Evolutionary conservation across 2,329 filamentous ascomycete species (phyloP).

Genomic region (Uncinocarpus reesii): DNA sequence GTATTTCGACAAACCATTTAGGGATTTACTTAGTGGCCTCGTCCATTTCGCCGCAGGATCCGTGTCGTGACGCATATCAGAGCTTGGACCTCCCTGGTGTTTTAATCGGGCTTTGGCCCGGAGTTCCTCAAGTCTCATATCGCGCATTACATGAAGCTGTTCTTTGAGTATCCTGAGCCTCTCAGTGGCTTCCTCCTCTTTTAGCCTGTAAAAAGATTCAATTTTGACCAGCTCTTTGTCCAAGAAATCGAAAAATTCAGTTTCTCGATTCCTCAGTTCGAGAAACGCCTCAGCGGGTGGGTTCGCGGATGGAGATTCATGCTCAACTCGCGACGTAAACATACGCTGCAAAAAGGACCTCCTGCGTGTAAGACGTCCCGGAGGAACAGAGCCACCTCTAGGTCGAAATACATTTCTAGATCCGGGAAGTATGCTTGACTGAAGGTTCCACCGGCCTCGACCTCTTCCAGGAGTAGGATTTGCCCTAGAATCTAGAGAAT

Average conservation of each 20-base stretch:
- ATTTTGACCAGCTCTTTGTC: slow-evolving; percentile 83
- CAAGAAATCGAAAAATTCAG: slow-evolving; percentile 79
- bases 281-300: slow-evolving; percentile 48
- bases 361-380: slow-evolving; percentile 23
- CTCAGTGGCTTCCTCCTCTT: slow-evolving; percentile 73
- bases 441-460: not conserved
- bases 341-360: slow-evolving; percentile 32
- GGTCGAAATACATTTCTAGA: slow-evolving; percentile 17
- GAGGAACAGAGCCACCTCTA: slow-evolving; percentile 19
- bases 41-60: slow-evolving; percentile 28
- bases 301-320: slow-evolving; percentile 36
- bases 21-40: slow-evolving; percentile 36
- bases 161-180: slow-evolving; percentile 62
- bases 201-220: slow-evolving; percentile 75
- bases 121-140: slow-evolving; percentile 64
- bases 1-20: slow-evolving; percentile 34
- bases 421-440: slow-evolving; percentile 14
- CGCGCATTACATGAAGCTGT: slow-evolving; percentile 88
- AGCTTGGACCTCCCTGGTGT: slow-evolving; percentile 15
- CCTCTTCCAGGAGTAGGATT: not conserved
- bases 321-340: slow-evolving; percentile 27
- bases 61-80: slow-evolving; percentile 11
- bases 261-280: slow-evolving; percentile 60
- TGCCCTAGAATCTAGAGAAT: slow-evolving; percentile 15
- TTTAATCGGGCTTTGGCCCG: slow-evolving; percentile 39